These are phyloP conservation scores for Apiospora koreana DNA, from an alignment of 2,329 filamentous ascomycete genomes.

Conservation along the genomic window DNA sequence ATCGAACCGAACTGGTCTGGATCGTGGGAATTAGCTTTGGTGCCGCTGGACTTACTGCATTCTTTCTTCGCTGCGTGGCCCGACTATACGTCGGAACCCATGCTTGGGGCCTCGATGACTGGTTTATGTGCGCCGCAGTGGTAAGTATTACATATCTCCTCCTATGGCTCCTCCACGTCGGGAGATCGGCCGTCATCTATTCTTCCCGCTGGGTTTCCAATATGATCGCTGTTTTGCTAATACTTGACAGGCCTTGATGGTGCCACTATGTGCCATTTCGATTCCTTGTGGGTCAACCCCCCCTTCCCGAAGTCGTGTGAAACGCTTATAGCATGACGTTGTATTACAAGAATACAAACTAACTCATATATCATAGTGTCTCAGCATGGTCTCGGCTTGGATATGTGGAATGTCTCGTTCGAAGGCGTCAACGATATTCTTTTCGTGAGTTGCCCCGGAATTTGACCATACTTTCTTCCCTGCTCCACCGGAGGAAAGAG, in stretches of 20 bases:
- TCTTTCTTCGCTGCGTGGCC: constrained; percentile 30
- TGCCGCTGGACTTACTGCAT: constrained; percentile 29
- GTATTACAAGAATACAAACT: neutral
- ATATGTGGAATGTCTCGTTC: constrained; percentile 45
- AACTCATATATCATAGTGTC: constrained; percentile 31
- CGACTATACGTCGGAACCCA: constrained; percentile 27
- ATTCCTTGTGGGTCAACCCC: constrained; percentile 25
- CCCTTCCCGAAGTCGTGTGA: neutral
- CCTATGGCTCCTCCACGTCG: neutral
- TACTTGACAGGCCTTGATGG: constrained; percentile 13
- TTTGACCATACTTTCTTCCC: neutral
- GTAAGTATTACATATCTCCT: constrained; percentile 17
- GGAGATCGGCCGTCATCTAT: neutral
- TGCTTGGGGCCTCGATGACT: constrained; percentile 33
- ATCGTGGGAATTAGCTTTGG: constrained; percentile 29
- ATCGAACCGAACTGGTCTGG: constrained; percentile 27
- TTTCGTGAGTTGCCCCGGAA: constrained; percentile 26
- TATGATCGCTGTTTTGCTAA: neutral
- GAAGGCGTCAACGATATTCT: constrained; percentile 44
- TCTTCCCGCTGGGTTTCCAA: neutral
- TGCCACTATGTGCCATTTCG: constrained; percentile 25
- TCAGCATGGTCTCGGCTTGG: constrained; percentile 40
- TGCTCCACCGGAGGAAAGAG: neutral
- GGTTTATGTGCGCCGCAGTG: constrained; percentile 29
- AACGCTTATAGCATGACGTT: neutral